Conservation (phyloP, 768 basidiomycete genomes). For the Nevesoporus exiguus region DNA sequence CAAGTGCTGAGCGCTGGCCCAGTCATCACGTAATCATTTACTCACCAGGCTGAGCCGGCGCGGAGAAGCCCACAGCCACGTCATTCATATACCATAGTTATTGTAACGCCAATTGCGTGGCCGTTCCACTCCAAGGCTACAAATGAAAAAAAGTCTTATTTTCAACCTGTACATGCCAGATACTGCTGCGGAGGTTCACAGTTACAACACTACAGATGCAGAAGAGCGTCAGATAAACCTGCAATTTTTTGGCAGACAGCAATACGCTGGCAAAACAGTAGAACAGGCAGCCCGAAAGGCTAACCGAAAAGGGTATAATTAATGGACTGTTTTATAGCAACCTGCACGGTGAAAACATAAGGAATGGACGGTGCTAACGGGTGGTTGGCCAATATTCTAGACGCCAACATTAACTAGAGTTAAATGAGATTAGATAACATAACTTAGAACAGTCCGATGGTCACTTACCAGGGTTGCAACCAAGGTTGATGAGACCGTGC, state of each 20-base stretch:
- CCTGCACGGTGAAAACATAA: slow-evolving; percentile 7
- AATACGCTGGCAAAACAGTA: not conserved
- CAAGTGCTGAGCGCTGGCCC: too few species aligned
- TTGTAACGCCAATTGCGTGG: too few species aligned
- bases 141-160: not conserved
- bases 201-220: not conserved
- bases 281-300: not conserved
- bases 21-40: too few species aligned
- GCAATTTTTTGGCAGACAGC: not conserved
- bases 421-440: slow-evolving; percentile 6
- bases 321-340: not conserved
- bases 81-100: too few species aligned
- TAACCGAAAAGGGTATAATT: slow-evolving; percentile 11
- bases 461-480: slow-evolving; percentile 38
- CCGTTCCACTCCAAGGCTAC: too few species aligned
- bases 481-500: slow-evolving; percentile 36
- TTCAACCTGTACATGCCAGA: not conserved
- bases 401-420: slow-evolving; percentile 18
- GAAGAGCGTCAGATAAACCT: not conserved
- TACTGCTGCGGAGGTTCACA: not conserved
- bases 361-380: slow-evolving; percentile 14
- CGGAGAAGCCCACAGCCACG: too few species aligned
- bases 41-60: too few species aligned
- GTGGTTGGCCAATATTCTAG: slow-evolving; percentile 3
- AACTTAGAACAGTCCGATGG: fast-evolving